Base-by-base conservation (phyloP, 495 filamentous ascomycete genomes). In the Neurospora tetraspora region DNA sequence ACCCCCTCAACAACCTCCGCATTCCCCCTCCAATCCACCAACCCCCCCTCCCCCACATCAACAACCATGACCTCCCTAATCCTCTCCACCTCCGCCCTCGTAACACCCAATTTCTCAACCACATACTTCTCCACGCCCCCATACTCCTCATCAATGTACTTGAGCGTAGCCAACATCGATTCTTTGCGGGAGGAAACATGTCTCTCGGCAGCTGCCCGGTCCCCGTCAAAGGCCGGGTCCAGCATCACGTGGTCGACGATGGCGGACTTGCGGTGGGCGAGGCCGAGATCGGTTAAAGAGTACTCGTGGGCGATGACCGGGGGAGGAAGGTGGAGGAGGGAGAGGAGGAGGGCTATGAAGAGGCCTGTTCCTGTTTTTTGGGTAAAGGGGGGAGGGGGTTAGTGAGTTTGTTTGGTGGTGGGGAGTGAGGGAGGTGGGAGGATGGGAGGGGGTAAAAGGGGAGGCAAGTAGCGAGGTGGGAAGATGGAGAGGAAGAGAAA, bases 241-340 rank as follows among this genome's bases (percentile, higher is more conserved):
- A 73, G 69, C 73, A 84, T 79, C 75, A 88, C 74, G 68, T 84
- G 81, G 42, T 79, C 70, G 36, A 88, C 76, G 59, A 89, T 83
- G 39, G 78, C 75, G 20, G 81, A 77, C 68, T 83, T 83, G 69
- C 82, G 80, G 4, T 73, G 77, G 27, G 79, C 80, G 36, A 89
- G 77, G 0, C 88, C 89, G 8, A 89, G 39, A 14, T 88, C 84
- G 0, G 89, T 90, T 16, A 92, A 80, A 59, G 82, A 82, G 77
- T 92, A 92, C 78, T 92, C 90, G 47, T 87, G 77, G 9, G 88
- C 86, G 39, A 92, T 83, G n/a, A 81, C 72, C 18, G 87, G 83
- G 75, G 90, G 85, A 1, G 81, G 73, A 0, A 89, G 84, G 34
- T 88, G 88, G 69, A 84, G 89, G 11, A 92, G 79, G 59, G 83